Evolutionary conservation across 768 basidiomycete genomes (phyloP).

Genomic region (Trametes maxima): DNA sequence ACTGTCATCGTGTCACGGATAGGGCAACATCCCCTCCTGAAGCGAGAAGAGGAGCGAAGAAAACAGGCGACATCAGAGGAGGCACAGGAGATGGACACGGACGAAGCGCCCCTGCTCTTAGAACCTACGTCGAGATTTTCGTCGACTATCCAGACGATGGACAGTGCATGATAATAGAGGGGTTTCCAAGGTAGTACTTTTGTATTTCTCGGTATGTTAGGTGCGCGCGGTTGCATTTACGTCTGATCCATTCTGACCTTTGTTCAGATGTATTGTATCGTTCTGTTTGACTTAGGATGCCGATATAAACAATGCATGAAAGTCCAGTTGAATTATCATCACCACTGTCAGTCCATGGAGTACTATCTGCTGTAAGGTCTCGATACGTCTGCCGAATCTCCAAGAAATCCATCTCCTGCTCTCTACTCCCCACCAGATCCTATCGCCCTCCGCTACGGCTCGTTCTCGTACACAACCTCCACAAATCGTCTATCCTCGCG

Average conservation of each 20-base stretch:
- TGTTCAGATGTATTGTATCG: constrained; percentile 7
- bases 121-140: constrained; percentile 39
- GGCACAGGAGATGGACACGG: constrained; percentile 32
- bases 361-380: no score
- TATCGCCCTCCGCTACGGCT: background rate
- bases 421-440: background rate
- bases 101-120: constrained; percentile 29
- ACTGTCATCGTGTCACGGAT: constrained; percentile 54
- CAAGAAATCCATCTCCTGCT: background rate
- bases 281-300: background rate
- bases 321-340: background rate
- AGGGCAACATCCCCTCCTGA: constrained; percentile 55
- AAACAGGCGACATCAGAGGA: background rate
- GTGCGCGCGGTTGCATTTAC: background rate
- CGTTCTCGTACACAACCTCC: constrained; percentile 37
- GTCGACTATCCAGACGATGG: constrained; percentile 43
- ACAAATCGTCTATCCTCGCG: constrained; percentile 36
- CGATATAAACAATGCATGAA: background rate
- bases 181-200: constrained; percentile 6
- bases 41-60: constrained; percentile 10
- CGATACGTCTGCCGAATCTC: background rate
- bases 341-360: background rate
- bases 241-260: background rate
- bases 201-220: background rate
- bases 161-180: constrained; percentile 27